Evolutionary conservation across 805 yeast species (phyloP), one percentile per base, ranked within the genome.

Genomic region (Zygotorulaspora danielsina): DNA sequence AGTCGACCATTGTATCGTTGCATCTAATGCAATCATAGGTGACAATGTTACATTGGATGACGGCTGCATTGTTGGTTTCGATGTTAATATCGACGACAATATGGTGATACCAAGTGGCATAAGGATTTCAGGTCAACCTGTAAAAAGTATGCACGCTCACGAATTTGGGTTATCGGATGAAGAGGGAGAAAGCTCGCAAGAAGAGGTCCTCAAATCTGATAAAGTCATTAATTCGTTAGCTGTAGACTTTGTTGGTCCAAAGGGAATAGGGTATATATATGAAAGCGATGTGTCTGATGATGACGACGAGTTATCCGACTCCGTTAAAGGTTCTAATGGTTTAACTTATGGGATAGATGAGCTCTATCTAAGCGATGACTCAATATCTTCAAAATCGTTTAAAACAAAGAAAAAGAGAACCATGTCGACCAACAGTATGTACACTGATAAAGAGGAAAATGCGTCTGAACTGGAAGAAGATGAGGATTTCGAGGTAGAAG

Each of bases 401-500:
- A 64, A 67, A 42, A 53, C 48, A 25, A 75, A 72, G 56, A 72
- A 72, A 58, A 66, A 64, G 49, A 65, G 72, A 59, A 62, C 70
- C 6, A 54, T 58, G 54, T 66, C 72, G 4, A 59, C 71, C 1
- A 65, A 64, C 6, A 61, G 68, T 41, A 53, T 63, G 48, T 59
- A 55, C 41, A 75, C 81, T 1, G 81, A 77, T 50, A 70, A 54
- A 37, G 65, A 55, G 38, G 60, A 52, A n/a, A 49, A 50, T 38
- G 62, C 59, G 16, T 66, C 66, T 10, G 73, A 71, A 3, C 63
- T 63, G n/a, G 75, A 72, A 42, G 75, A 67, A 25, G 86, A 79
- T 40, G 95, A 85, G 60, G 86, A 83, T 57, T 90, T 90, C 63
- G 75, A 75, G 49, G 74, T 72, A 41, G 98, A 93, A 69, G 98